Base-by-base conservation (phyloP, 2,329 filamentous ascomycete species). In the Paradendryphiella salina region DNA sequence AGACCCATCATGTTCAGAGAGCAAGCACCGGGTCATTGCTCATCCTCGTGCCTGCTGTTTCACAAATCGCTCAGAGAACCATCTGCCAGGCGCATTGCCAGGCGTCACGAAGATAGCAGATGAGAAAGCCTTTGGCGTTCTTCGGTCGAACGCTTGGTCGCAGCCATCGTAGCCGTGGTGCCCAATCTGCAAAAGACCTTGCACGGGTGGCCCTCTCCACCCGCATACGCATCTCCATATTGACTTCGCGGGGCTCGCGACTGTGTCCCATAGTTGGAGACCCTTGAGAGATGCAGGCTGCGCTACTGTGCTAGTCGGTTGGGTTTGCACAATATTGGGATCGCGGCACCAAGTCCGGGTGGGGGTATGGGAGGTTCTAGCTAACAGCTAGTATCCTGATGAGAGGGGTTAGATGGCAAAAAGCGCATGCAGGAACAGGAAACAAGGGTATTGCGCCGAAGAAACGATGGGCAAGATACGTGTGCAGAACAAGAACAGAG, bases 381-480 rank as follows among this genome's bases (percentile, higher is more conserved):
- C 43, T 37, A 32, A 31, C 17, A 20, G 11, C 21, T 32, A 15
- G 31, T 9, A 14, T n/a, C 21, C 28, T 17, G 20, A 28, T 44
- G 3, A 43, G 17, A 48, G 34, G 23, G 26, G 48, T 28, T 48
- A 52, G 44, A 14, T 26, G n/a, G 10, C 6, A 29, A 13, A 32
- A 17, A 14, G 14, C 14, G 45, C n/a, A 34, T 52, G 50, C 50
- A 52, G 50, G 50, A 49, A 52, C 50, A 49, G 18, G 38, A 38
- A 29, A 43, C 49, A 52, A 34, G 42, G 47, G 33, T 36, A 18
- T 14, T 26, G 47, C 23, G 29, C 28, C 34, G 37, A 46, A 5
- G 28, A 15, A 29, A 5, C n/a, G 33, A 35, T 28, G 37, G 36
- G 26, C 35, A 37, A 45, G 18, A 31, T 18, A 28, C 28, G 34